Evolutionary conservation across 305 asterid species (phyloP).

Genomic region (Rubia tinctorum): DNA sequence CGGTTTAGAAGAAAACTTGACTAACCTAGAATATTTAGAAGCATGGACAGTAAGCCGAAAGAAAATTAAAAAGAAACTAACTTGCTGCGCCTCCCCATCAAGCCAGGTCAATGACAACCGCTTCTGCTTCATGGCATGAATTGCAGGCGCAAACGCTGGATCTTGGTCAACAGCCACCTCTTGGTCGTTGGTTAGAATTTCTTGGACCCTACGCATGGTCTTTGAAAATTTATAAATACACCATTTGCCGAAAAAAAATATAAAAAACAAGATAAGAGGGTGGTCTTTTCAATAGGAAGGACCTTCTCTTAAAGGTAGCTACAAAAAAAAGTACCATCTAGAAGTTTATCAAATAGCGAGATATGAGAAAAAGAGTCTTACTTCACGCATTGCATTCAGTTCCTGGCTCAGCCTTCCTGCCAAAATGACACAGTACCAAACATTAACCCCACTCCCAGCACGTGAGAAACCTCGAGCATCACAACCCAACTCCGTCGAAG

Average conservation of each 20-base stretch:
- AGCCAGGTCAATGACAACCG: conserved; percentile 92
- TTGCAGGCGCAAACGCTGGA: conserved; percentile 45
- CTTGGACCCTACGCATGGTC: conserved; percentile 93
- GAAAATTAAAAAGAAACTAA: conserved; percentile 16
- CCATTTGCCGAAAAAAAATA: conserved; percentile 19
- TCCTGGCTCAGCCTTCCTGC: conserved; percentile 92
- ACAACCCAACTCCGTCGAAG: conserved; percentile 87
- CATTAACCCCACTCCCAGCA: conserved; percentile 68
- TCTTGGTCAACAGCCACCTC: conserved; percentile 54
- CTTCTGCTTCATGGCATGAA: conserved; percentile 59
- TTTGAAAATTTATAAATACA: conserved; percentile 44
- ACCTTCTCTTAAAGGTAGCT: not conserved
- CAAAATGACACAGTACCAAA: conserved; percentile 94
- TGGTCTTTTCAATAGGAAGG: not conserved
- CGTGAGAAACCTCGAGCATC: conserved; percentile 84
- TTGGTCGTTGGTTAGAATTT: conserved; percentile 44
- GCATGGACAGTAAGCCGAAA: not conserved
- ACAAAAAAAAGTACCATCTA: not conserved
- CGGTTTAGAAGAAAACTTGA: conserved; percentile 5
- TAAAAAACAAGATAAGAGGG: conserved; percentile 11
- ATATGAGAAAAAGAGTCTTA: conserved; percentile 34
- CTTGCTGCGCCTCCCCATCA: conserved; percentile 94
- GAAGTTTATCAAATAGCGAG: conserved; percentile 8
- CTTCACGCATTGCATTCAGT: conserved; percentile 91
- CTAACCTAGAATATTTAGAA: not conserved